A percentile compares a stretch with the other conserved stretches of the same genome.
Evolutionary conservation across 2,329 filamentous ascomycete species (phyloP).

Genomic region (Botrytis elliptica): DNA sequence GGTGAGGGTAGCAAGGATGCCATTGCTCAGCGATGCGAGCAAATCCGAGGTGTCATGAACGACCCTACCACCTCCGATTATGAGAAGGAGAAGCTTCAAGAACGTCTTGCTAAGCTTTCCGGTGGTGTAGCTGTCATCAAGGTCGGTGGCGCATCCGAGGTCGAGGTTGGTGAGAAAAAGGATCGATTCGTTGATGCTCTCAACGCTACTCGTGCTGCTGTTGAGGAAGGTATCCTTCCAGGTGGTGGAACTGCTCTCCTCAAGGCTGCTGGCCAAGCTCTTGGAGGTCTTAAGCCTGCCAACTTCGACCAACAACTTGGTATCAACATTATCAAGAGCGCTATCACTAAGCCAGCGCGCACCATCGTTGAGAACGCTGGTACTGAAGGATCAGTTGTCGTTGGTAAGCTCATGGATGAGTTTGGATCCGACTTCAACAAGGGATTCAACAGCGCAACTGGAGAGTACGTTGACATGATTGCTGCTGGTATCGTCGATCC

Average conservation of each 20-base stretch:
- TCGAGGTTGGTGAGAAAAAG: constrained; percentile 99
- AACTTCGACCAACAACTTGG: constrained; percentile 99
- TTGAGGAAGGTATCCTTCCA: constrained; percentile 98
- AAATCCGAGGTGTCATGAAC: constrained; percentile 95
- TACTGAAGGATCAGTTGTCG: constrained; percentile 89
- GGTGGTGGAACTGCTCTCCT: constrained; percentile 97
- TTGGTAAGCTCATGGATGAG: constrained; percentile 97
- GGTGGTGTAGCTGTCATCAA: constrained; percentile 99
- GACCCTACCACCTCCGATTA: constrained; percentile 96
- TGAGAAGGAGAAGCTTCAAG: constrained; percentile 99
- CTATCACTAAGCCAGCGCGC: constrained; percentile 91
- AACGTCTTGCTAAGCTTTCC: constrained; percentile 98
- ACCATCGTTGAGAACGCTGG: constrained; percentile 98
- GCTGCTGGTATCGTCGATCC: constrained; percentile 94
- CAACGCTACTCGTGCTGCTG: constrained; percentile 95
- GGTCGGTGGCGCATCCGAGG: constrained; percentile 95
- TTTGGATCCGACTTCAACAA: constrained; percentile 92
- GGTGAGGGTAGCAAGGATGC: constrained; percentile 93
- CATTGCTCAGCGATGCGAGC: constrained; percentile 94
- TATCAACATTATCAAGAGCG: constrained; percentile 95
- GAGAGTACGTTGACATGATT: constrained; percentile 99
- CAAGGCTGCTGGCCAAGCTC: constrained; percentile 90
- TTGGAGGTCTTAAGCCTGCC: constrained; percentile 75
- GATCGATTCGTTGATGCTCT: constrained; percentile 98
- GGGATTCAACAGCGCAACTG: constrained; percentile 94